phyloP scores from a whole-genome alignment of 345 rosid genomes.

The Carallia brachiata region DNA sequence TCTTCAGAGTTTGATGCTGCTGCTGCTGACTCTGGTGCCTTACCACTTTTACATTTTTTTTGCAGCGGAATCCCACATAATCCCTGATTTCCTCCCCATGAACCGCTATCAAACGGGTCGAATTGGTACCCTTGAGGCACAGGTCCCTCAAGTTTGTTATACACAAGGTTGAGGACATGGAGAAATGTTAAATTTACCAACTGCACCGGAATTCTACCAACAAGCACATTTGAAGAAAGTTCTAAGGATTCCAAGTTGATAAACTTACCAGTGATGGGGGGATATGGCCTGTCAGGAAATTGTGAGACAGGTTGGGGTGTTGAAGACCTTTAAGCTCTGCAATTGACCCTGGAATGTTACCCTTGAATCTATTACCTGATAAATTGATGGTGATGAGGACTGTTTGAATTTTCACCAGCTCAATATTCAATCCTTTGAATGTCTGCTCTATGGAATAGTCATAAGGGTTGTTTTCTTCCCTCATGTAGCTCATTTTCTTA shows the following conservation, averaged over 20 bases:
- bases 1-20: neutral
- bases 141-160: constrained; percentile 15
- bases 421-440: neutral
- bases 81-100: constrained; percentile 6
- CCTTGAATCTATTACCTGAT: too few species aligned
- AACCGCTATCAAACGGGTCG: constrained; percentile 1
- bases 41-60: neutral
- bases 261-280: too few species aligned
- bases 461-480: neutral
- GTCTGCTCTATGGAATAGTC: neutral
- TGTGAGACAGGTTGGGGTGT: too few species aligned
- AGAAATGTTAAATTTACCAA: too few species aligned
- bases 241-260: too few species aligned
- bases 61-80: constrained; percentile 19
- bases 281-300: too few species aligned
- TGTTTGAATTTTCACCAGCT: neutral
- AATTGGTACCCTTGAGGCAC: constrained; percentile 16
- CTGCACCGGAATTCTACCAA: too few species aligned
- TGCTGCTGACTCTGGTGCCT: neutral
- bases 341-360: too few species aligned
- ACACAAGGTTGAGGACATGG: constrained; percentile 9
- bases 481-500: neutral
- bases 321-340: too few species aligned
- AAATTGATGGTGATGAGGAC: too few species aligned
- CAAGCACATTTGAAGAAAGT: too few species aligned